Evolutionary conservation across 441 rosid species (phyloP), one percentile per base, ranked within the genome.

Genomic region (Brassica balearica): DNA sequence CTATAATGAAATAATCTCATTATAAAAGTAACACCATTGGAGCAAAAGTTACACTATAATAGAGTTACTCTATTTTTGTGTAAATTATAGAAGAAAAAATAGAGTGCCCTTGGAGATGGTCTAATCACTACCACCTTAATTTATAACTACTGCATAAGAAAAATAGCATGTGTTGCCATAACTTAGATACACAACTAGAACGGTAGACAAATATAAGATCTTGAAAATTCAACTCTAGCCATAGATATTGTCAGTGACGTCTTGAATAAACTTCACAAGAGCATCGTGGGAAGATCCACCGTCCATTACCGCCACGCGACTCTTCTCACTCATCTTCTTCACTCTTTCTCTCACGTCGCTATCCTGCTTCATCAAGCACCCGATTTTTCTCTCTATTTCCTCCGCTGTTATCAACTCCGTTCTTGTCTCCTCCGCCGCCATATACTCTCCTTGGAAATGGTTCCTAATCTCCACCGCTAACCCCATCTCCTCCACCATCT

Each of bases 331-430:
- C 71, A 82, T 77, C 68, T 79, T 76, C 65, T 80, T 82, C 15
- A 85, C 85, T 34, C 64, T 80, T 20, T 64, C 79, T 69, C 83
- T 82, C 27, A 65, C 41, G 0, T 71, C 82, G 5, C 71, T 61
- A 10, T 77, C 82, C 14, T 36, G 19, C 71, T 78, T 80, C 92
- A 87, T 88, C 76, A 87, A 6, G 3, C 70, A 15, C 65, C 27
- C 36, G 3, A 87, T 84, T 41, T 86, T 89, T 23, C 59, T 87
- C 80, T 86, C 86, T 23, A 90, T 86, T 36, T 79, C 88, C 20
- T 70, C 85, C 0, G 82, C 79, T 1, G 71, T 67, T 69, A 85
- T 84, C 0, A 74, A n/a, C 22, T 55, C 60, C 60, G 10, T 55
- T 8, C 68, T 61, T 51, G 7, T 27, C 19, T 8, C 64, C 66